Conservation (phyloP, 257 asterid species). For the Scutellaria galericulata region DNA sequence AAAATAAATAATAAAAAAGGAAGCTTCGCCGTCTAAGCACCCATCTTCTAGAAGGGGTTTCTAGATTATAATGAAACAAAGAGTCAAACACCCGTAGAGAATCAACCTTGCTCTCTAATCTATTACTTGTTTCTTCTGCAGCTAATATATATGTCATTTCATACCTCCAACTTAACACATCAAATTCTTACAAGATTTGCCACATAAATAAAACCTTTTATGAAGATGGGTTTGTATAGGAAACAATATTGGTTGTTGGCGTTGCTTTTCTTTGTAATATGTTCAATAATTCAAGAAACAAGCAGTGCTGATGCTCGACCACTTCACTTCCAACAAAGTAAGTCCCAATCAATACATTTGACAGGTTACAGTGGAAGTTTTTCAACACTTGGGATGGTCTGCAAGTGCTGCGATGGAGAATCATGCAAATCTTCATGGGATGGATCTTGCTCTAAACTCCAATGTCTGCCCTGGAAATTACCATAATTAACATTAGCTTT, state of each 20-base stretch:
- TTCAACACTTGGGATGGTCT: slow-evolving; percentile 40
- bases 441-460: slow-evolving; percentile 47
- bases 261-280: slow-evolving; percentile 28
- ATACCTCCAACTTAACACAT: not conserved
- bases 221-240: slow-evolving; percentile 28
- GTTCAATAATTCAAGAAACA: slow-evolving; percentile 29
- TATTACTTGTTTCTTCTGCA: not conserved
- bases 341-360: not conserved
- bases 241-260: not conserved
- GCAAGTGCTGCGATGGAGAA: slow-evolving; percentile 50
- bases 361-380: slow-evolving; percentile 24
- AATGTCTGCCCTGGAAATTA: slow-evolving; percentile 48
- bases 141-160: not conserved
- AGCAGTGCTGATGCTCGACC: slow-evolving; percentile 35
- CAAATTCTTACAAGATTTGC: not conserved
- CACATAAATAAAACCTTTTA: not conserved
- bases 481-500: not conserved
- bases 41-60: slow-evolving; percentile 31
- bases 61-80: slow-evolving; percentile 20
- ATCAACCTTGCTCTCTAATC: slow-evolving; percentile 6
- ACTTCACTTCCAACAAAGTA: slow-evolving; percentile 35
- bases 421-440: slow-evolving; percentile 38
- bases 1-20: not conserved
- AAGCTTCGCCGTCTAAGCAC: slow-evolving; percentile 26
- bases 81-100: slow-evolving; percentile 15